Base-by-base conservation (phyloP, 352 stramenopile species). In the Poterioochromonas sp. region DNA sequence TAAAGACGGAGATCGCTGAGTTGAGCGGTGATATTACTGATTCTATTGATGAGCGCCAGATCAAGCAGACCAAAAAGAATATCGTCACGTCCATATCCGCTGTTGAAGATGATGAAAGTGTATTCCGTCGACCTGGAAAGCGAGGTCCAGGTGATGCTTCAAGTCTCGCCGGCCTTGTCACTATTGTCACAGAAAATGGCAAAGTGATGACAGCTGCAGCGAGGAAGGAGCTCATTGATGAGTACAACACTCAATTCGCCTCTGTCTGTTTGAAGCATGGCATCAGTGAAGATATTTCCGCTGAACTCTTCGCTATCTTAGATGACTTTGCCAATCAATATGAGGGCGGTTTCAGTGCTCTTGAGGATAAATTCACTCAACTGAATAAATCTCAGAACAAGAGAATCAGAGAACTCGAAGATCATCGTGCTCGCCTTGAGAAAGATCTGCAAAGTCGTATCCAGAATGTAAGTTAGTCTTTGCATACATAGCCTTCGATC, bases 391-490 rank as follows among this genome's bases (percentile, higher is more conserved):
- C 3, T 15, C 1, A 35, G 51, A 35, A n/a, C 1, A 51, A 54
- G 37, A 3, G 65, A 0, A 54, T 74, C 20, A 53, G n/a, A 20
- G 65, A 74, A 18, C 29, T 74, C 5, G 65, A 74, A 18, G 65
- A 51, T 26, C 65, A 74, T 22, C 37, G 65, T 35, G 18, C 8
- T 51, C 65, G 65, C 11, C 8, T 74, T 11, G 40, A 74, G 29
- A 74, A 58, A 39, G 65, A 74, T 35, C 32, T 74, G 15, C 39
- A 74, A 74, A 39, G 37, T 12, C 37, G 65, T 8, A 74, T 54
- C 15, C 34, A 74, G 40, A 74, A 74, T 35, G 60, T 69, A 22
- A 62, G 51, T 32, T 22, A 62, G 8, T 32, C 26, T 62, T 62
- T 62, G 8, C 2, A 34, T 22, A 32, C 2, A 8, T 62, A 32